These are phyloP conservation scores for Salmacisia buchloeana DNA, from an alignment of 1,284 basidiomycete species.

Conservation along the genomic window DNA sequence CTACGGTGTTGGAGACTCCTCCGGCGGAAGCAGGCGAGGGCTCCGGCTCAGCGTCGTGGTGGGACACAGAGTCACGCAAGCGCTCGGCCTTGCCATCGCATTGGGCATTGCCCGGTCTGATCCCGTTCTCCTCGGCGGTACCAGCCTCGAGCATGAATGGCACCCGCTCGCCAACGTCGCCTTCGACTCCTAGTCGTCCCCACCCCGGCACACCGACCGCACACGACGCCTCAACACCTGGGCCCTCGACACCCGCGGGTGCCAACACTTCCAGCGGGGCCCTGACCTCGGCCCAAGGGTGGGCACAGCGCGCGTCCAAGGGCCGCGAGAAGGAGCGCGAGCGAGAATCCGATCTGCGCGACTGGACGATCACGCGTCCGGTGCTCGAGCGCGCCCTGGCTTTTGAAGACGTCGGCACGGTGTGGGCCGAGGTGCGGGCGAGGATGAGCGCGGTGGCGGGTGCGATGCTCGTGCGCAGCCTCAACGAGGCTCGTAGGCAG, in stretches of 20 bases:
- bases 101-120: not conserved
- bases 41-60: not conserved
- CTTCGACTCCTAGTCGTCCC: not conserved
- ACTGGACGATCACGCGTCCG: not conserved
- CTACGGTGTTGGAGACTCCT: not conserved
- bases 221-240: not conserved
- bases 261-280: not conserved
- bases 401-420: not conserved
- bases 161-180: not conserved
- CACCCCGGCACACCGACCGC: not conserved
- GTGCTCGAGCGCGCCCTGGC: not conserved
- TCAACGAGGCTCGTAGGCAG: not conserved
- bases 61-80: not conserved
- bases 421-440: not conserved
- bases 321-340: not conserved
- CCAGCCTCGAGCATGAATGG: not conserved
- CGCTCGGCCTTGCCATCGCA: not conserved
- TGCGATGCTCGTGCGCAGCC: not conserved
- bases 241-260: not conserved
- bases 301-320: slow-evolving; percentile 4
- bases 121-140: not conserved
- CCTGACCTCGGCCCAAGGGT: not conserved
- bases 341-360: not conserved
- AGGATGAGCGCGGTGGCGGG: not conserved
- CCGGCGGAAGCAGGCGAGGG: not conserved